Evolutionary conservation across 2,329 filamentous ascomycete genomes (phyloP).

Genomic region (Allantophomopsis cytisporea): DNA sequence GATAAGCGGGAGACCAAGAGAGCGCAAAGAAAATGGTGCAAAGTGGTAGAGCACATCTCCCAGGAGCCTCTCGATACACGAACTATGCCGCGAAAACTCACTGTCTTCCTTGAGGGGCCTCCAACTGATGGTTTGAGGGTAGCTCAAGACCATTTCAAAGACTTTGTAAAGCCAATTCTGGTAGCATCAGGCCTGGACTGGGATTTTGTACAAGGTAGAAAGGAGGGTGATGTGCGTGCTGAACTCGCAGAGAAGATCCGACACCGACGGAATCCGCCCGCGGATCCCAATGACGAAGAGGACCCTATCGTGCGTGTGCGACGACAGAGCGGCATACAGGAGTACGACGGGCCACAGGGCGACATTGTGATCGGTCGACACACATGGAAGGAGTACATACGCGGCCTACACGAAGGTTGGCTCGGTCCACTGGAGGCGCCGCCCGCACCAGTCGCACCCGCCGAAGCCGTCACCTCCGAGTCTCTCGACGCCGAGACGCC

Average conservation of each 20-base stretch:
- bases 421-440: slow-evolving; percentile 68
- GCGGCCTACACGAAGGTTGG: slow-evolving; percentile 93
- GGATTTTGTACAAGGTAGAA: slow-evolving; percentile 85
- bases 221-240: slow-evolving; percentile 84
- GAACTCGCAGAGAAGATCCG: slow-evolving; percentile 79
- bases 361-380: slow-evolving; percentile 85
- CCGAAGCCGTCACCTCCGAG: slow-evolving; percentile 31
- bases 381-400: slow-evolving; percentile 94
- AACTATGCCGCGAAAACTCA: slow-evolving; percentile 69
- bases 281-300: slow-evolving; percentile 25
- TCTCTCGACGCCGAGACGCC: slow-evolving; percentile 10
- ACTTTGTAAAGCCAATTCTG: slow-evolving; percentile 89
- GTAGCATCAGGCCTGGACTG: slow-evolving; percentile 86
- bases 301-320: slow-evolving; percentile 52
- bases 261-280: slow-evolving; percentile 38
- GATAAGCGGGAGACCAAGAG: slow-evolving; percentile 83
- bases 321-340: slow-evolving; percentile 49
- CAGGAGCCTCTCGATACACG: slow-evolving; percentile 59
- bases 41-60: slow-evolving; percentile 72
- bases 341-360: slow-evolving; percentile 63
- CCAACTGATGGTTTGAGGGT: slow-evolving; percentile 73
- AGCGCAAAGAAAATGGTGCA: slow-evolving; percentile 75
- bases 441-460: slow-evolving; percentile 32
- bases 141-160: slow-evolving; percentile 90
- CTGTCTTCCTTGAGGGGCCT: slow-evolving; percentile 73